A percentile compares a stretch with the other conserved stretches of the same genome.
Conservation (phyloP, 164 flowering plant species). For the Piper longum region DNA sequence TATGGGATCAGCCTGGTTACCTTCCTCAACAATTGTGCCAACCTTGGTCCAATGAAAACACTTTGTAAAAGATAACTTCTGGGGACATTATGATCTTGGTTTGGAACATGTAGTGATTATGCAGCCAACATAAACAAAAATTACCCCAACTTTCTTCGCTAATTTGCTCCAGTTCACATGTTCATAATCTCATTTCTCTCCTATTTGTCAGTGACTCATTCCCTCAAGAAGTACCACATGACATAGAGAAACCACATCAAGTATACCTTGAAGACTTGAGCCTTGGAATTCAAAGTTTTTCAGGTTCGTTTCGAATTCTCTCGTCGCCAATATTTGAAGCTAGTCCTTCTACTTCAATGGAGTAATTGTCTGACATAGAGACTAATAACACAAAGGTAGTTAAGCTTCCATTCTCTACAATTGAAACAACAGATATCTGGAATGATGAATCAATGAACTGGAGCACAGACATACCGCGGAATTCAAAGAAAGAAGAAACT, state of each 20-base stretch:
- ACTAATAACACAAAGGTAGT: background rate
- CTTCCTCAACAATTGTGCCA: conserved; percentile 10
- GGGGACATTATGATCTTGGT: conserved; percentile 24
- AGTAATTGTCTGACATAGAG: conserved; percentile 21
- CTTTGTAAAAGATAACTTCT: conserved; percentile 40
- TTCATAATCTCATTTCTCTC: background rate
- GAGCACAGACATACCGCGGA: background rate
- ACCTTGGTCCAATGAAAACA: conserved; percentile 22
- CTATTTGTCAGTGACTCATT: conserved; percentile 33
- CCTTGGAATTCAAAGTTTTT: conserved; percentile 8
- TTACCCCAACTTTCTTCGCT: background rate
- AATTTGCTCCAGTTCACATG: background rate
- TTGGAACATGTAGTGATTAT: conserved; percentile 21
- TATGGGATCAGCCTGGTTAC: conserved; percentile 11
- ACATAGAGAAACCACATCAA: conserved; percentile 3
- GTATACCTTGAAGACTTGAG: conserved; percentile 5
- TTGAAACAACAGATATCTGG: background rate
- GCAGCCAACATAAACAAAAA: conserved; percentile 9
- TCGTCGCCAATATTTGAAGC: conserved; percentile 8
- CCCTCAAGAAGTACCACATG: conserved; percentile 17
- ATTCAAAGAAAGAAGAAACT: background rate
- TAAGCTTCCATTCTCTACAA: background rate
- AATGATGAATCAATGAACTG: background rate
- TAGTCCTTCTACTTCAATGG: conserved; percentile 3
- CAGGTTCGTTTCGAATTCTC: conserved; percentile 6